Base-by-base conservation (phyloP, 2,329 filamentous ascomycete genomes). In the Mycosphaerella arachidis region DNA sequence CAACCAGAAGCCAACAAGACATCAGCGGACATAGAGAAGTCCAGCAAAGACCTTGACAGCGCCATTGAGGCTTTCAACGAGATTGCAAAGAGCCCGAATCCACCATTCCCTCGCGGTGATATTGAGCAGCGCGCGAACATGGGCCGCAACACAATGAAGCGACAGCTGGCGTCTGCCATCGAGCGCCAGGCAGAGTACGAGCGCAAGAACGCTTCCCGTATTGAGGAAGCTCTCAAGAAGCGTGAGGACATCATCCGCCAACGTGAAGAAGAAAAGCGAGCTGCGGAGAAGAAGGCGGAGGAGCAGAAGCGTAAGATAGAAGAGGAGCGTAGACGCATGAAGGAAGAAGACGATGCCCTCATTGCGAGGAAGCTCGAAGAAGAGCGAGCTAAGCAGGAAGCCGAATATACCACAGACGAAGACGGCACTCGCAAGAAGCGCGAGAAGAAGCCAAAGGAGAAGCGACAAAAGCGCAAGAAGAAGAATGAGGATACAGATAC, bases 121-220 rank as follows among this genome's bases (percentile, higher is more conserved):
- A 85, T 99, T 37, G 93, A 97, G 74, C 91, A 95, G 76, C 91
- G 95, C 71, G 93, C 94, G 48, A 96, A 91, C 80, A 99, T 99
- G 94, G 92, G 91, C 65, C 87, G 89, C 62, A 96, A 97, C 73
- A 99, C 95, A 0, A 91, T 96, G 78, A 88, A 90, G 65, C 92
- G 91, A 69, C 93, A 99, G 74, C 84, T 99, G 12, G 91, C 95
- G 70, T 87, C 92, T 69, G 89, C 90, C 4, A 85, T 93, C 52
- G 87, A 91, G 65, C 88, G 85, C 66, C 94, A 99, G 74, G 88
- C 85, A 63, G 90, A 95, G 64, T 97, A 96, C 74, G 94, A 99
- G 74, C 88, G 92, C 69, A 91, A 90, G 79, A 97, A 97, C 73
- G 91, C 92, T 37, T 86, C 89, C 69, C 95, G 94, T 74, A 84